Evolutionary conservation across 257 asterid genomes (phyloP).

Genomic region (Hygrophila difformis): DNA sequence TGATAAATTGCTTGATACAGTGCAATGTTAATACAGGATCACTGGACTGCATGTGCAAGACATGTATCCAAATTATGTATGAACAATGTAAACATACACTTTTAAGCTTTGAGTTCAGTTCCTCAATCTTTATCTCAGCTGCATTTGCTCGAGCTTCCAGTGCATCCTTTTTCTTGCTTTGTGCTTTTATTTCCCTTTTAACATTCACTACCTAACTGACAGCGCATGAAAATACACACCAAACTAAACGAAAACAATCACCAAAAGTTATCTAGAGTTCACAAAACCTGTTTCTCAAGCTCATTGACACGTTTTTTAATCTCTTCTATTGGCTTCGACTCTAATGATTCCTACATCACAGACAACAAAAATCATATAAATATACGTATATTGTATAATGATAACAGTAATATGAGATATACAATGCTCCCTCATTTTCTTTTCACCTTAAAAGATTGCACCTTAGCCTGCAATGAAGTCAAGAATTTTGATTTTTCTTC

Average conservation of each 20-base stretch:
- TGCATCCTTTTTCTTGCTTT: slow-evolving; percentile 23
- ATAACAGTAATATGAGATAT: background rate
- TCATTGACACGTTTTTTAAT: slow-evolving; percentile 27
- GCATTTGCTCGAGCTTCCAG: slow-evolving; percentile 23
- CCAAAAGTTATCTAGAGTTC: background rate
- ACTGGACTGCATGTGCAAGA: background rate
- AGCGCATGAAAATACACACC: background rate
- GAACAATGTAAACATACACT: slow-evolving; percentile 19
- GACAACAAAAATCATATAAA: background rate
- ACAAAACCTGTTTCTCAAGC: slow-evolving; percentile 37
- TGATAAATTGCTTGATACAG: background rate
- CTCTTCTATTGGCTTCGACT: slow-evolving; percentile 22
- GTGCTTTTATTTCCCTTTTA: slow-evolving; percentile 31
- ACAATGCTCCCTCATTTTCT: background rate
- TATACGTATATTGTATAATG: no score
- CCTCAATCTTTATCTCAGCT: slow-evolving; percentile 30
- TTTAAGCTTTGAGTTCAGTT: slow-evolving; percentile 33
- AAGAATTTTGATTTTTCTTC: slow-evolving; percentile 30
- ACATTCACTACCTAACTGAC: slow-evolving; percentile 28
- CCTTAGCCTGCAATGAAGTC: slow-evolving; percentile 28
- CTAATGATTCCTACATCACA: slow-evolving; percentile 25
- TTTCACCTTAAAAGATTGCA: slow-evolving; percentile 26
- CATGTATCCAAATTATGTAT: background rate
- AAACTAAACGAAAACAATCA: background rate
- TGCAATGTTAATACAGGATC: background rate